Evolutionary conservation across 2,329 filamentous ascomycete species (phyloP).

Genomic region (Pezicula radicicola): DNA sequence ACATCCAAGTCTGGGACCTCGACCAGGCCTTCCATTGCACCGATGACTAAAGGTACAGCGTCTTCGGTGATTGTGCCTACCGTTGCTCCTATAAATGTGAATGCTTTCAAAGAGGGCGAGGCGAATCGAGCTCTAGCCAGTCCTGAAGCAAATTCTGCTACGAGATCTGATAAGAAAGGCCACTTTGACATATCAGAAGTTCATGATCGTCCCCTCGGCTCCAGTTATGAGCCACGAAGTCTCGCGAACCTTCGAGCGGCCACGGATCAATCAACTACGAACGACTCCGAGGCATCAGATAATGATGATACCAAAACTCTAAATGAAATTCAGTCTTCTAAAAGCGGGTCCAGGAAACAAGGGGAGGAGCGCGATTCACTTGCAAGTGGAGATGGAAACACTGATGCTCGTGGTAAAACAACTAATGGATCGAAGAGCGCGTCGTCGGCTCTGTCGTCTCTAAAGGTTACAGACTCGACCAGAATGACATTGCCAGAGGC

Average conservation of each 20-base stretch:
- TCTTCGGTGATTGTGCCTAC: conserved; percentile 33
- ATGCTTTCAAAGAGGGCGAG: conserved; percentile 46
- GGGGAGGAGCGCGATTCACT: conserved; percentile 4
- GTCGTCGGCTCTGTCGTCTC: conserved; percentile 24
- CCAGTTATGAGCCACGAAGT: conserved; percentile 14
- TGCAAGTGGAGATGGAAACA: conserved; percentile 17
- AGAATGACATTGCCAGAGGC: conserved; percentile 19
- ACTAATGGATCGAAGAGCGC: conserved; percentile 27
- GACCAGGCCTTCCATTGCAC: conserved; percentile 23
- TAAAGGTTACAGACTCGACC: conserved; percentile 26
- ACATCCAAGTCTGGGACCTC: conserved; percentile 21
- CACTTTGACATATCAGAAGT: not conserved
- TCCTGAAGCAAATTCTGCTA: not conserved
- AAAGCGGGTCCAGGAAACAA: not conserved
- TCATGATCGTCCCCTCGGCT: conserved; percentile 7
- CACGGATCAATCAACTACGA: conserved; percentile 8
- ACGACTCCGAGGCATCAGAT: conserved; percentile 19
- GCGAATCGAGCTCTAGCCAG: conserved; percentile 31
- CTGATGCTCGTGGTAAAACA: conserved; percentile 24
- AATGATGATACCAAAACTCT: conserved; percentile 1
- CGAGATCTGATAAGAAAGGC: not conserved
- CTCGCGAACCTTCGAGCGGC: conserved; percentile 8
- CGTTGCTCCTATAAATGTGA: conserved; percentile 47
- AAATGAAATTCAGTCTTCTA: not conserved
- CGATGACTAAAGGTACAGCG: conserved; percentile 26